Conservation (phyloP, 495 filamentous ascomycete species). For the Thermochaetoides thermophila region DNA sequence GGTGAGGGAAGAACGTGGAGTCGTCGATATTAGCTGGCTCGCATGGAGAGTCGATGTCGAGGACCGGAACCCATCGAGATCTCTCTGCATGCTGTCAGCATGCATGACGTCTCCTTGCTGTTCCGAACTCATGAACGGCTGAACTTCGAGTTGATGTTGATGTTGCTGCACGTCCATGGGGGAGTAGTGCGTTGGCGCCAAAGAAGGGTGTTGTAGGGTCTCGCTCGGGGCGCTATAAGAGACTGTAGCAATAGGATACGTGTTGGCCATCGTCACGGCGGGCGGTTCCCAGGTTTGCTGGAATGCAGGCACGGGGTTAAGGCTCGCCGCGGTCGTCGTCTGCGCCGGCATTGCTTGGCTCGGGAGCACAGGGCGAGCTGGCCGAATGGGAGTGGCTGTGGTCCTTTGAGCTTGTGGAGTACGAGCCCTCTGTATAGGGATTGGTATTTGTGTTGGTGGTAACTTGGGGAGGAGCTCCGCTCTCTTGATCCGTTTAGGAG, state of each 20-base stretch:
- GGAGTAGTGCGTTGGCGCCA: slow-evolving; percentile 8
- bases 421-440: slow-evolving; percentile 10
- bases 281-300: slow-evolving; percentile 8
- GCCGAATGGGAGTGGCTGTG: slow-evolving; percentile 1
- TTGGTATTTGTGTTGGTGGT: slow-evolving; percentile 12
- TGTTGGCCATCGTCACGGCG: slow-evolving; percentile 3
- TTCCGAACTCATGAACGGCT: slow-evolving; percentile 3
- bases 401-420: slow-evolving; percentile 6
- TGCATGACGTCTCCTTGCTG: slow-evolving; percentile 1
- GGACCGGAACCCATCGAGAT: slow-evolving; percentile 2
- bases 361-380: slow-evolving; percentile 2
- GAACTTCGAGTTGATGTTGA: slow-evolving; percentile 7
- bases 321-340: slow-evolving; percentile 1
- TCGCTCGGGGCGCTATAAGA: slow-evolving; percentile 8
- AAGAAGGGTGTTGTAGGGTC: slow-evolving; percentile 6
- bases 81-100: slow-evolving; percentile 5
- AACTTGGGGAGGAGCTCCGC: slow-evolving; percentile 7
- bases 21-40: slow-evolving; percentile 7
- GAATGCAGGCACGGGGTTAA: slow-evolving; percentile 5
- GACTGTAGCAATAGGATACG: slow-evolving; percentile 11
- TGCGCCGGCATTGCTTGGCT: slow-evolving; percentile 6
- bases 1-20: slow-evolving; percentile 12
- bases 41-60: slow-evolving; percentile 7
- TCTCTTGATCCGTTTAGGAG: slow-evolving; percentile 10
- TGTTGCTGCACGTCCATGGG: neutral